Percentiles rank a stretch among this genome's conserved stretches.
Evolutionary conservation across 2,329 filamentous ascomycete genomes (phyloP).

Genomic region (Setomelanomma holmii): DNA sequence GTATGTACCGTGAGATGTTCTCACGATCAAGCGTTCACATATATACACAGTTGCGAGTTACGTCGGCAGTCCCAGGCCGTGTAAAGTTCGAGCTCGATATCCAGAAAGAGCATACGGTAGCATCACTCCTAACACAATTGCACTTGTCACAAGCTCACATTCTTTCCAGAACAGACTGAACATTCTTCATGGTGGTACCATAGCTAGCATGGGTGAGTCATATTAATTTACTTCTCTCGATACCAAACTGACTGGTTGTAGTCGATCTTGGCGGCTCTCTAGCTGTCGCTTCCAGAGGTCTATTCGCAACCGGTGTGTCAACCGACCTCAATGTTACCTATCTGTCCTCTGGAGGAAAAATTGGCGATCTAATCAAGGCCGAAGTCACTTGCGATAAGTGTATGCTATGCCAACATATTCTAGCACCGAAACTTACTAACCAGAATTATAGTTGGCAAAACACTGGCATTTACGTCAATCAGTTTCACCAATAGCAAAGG

Average conservation of each 20-base stretch:
- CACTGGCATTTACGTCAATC: constrained; percentile 68
- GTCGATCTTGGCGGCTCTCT: constrained; percentile 72
- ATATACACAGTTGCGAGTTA: constrained; percentile 67
- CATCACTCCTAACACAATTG: background rate
- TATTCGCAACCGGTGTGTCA: constrained; percentile 71
- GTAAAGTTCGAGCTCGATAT: constrained; percentile 82
- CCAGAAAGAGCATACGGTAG: constrained; percentile 75
- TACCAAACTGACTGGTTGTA: constrained; percentile 25
- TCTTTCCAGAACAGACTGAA: constrained; percentile 71
- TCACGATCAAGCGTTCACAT: background rate
- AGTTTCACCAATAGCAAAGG: constrained; percentile 66
- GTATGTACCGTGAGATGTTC: constrained; percentile 33
- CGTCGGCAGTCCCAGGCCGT: constrained; percentile 67
- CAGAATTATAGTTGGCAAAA: constrained; percentile 64
- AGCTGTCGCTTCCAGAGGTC: constrained; percentile 69
- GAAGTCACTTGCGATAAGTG: constrained; percentile 72
- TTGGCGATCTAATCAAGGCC: constrained; percentile 66
- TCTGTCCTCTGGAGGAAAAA: constrained; percentile 67
- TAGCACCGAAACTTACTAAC: constrained; percentile 6
- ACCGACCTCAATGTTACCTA: constrained; percentile 73
- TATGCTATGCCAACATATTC: constrained; percentile 38
- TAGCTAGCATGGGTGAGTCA: constrained; percentile 69
- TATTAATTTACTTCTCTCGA: no score
- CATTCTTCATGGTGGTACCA: constrained; percentile 79
- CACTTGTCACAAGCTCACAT: background rate